phyloP scores from a whole-genome alignment of 257 asterid genomes.

The Cynanchum wilfordii region DNA sequence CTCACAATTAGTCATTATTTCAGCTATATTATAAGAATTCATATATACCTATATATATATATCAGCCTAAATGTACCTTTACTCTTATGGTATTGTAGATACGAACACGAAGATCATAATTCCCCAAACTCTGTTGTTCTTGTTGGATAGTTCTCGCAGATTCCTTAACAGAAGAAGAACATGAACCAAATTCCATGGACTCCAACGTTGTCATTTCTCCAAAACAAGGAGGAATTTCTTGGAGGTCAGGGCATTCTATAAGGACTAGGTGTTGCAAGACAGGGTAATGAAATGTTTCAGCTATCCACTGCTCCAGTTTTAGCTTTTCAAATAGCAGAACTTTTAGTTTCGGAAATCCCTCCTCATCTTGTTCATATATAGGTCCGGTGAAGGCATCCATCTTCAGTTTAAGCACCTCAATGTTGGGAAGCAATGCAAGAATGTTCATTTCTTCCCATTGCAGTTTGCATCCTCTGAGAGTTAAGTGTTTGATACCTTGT shows the following conservation, averaged over 20 bases:
- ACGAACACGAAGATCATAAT: no score
- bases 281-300: no score
- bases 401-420: no score
- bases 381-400: no score
- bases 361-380: no score
- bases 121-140: no score
- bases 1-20: no score
- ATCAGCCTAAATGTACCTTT: no score
- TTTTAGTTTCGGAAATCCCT: constrained; percentile 9
- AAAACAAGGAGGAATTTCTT: not conserved
- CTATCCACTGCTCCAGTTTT: constrained; percentile 9
- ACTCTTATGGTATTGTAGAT: no score
- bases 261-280: not conserved
- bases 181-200: not conserved
- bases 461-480: constrained; percentile 9
- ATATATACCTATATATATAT: no score
- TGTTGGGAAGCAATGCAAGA: constrained; percentile 16
- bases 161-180: not conserved
- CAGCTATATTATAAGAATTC: no score
- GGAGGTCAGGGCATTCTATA: not conserved
- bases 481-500: constrained; percentile 10
- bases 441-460: constrained; percentile 13
- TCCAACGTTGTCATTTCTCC: not conserved
- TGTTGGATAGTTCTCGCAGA: not conserved
- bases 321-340: constrained; percentile 1